phyloP scores from a whole-genome alignment of 306 rosid species.

The Delonix regia region DNA sequence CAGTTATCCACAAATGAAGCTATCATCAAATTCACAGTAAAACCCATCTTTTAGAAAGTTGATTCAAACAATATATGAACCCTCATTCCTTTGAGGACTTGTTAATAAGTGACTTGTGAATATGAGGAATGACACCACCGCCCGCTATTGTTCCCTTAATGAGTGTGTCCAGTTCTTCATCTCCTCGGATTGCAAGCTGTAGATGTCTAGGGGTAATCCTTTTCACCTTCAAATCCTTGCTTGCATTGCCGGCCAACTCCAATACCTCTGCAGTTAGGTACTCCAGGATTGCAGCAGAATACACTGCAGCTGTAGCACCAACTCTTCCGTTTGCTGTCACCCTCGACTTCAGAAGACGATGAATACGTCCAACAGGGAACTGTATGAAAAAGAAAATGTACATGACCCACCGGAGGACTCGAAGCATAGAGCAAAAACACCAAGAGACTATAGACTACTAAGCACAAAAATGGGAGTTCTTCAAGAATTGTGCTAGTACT shows the following conservation, averaged over 20 bases:
- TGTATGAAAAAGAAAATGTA: slow-evolving; percentile 34
- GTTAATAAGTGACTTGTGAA: slow-evolving; percentile 84
- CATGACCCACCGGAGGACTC: background rate
- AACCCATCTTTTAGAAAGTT: slow-evolving; percentile 1
- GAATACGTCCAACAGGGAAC: slow-evolving; percentile 82
- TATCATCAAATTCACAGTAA: slow-evolving; percentile 4
- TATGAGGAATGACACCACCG: slow-evolving; percentile 83
- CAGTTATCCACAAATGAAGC: slow-evolving; percentile 37
- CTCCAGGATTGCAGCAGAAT: slow-evolving; percentile 77
- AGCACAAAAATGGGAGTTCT: no score
- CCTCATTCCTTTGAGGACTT: slow-evolving; percentile 69
- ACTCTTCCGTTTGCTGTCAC: slow-evolving; percentile 73
- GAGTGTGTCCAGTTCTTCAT: slow-evolving; percentile 75
- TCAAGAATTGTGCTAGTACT: no score
- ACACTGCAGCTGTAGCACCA: slow-evolving; percentile 83
- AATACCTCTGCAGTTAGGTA: slow-evolving; percentile 75
- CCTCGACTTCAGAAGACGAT: slow-evolving; percentile 69
- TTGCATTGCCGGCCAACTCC: slow-evolving; percentile 80
- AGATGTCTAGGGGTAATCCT: slow-evolving; percentile 75
- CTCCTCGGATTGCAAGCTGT: slow-evolving; percentile 82
- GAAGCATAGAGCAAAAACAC: background rate
- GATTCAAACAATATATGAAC: background rate
- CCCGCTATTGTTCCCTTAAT: slow-evolving; percentile 79
- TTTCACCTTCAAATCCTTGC: slow-evolving; percentile 82
- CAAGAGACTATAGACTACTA: no score